phyloP scores from a whole-genome alignment of 192 early-diverging fungal species.

The Mortierella hygrophila region DNA sequence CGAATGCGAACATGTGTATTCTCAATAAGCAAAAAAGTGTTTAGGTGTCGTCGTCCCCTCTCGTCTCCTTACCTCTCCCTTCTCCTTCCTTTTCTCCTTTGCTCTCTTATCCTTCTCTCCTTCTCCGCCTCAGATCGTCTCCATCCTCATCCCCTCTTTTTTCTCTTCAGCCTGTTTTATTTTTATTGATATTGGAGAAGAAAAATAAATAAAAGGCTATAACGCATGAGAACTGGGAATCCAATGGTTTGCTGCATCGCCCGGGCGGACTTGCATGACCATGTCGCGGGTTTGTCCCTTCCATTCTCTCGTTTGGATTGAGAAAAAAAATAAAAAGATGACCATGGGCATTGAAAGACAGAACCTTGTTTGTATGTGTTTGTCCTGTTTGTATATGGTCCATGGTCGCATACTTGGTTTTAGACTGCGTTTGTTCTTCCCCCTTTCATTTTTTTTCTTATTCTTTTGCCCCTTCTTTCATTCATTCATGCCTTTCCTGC shows the following conservation, averaged over 20 bases:
- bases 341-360: background rate
- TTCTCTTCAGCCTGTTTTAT: background rate
- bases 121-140: conserved; percentile 10
- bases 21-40: no score
- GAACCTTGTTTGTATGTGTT: background rate
- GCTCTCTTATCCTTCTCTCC: background rate
- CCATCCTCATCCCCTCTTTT: conserved; percentile 3
- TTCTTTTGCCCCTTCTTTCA: background rate
- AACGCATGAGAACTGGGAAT: conserved; percentile 4
- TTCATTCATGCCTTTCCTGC: conserved; percentile 11
- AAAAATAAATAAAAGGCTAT: background rate
- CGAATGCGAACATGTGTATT: background rate
- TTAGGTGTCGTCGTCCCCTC: background rate
- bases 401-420: background rate
- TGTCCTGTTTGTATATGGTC: background rate
- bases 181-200: background rate
- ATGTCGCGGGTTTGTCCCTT: background rate
- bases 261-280: conserved; percentile 4
- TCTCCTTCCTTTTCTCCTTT: background rate
- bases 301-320: background rate
- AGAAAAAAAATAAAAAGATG: background rate
- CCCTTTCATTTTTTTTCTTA: background rate
- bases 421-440: background rate
- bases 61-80: background rate
- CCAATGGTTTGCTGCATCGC: background rate